phyloP scores from a whole-genome alignment of 139 green algal genomes.

The Chloropicon primus region DNA sequence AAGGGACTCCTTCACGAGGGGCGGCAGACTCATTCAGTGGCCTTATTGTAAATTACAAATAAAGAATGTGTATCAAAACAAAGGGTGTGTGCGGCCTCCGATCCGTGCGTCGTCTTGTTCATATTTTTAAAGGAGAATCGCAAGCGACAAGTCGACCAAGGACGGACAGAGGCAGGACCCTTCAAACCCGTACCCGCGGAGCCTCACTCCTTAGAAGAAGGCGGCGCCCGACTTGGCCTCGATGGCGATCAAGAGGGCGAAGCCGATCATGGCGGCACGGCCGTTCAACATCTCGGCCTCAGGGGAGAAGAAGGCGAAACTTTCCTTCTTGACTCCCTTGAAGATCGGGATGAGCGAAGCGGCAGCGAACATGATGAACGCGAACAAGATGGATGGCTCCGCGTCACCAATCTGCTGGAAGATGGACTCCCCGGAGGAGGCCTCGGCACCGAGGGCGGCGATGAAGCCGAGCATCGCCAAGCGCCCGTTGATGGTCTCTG shows the following conservation, averaged over 20 bases:
- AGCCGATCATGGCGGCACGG: neutral
- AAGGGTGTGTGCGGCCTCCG: neutral
- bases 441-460: slow-evolving; percentile 37
- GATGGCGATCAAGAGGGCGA: slow-evolving; percentile 1
- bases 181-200: neutral
- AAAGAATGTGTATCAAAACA: no score
- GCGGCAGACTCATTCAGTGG: no score
- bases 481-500: slow-evolving; percentile 43
- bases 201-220: neutral
- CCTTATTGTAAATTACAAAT: no score
- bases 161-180: neutral
- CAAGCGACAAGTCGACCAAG: neutral
- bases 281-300: neutral
- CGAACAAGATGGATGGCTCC: slow-evolving; percentile 14
- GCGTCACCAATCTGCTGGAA: slow-evolving; percentile 25
- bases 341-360: slow-evolving; percentile 34
- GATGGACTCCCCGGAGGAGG: slow-evolving; percentile 26
- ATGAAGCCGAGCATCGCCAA: slow-evolving; percentile 55
- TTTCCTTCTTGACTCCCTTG: slow-evolving; percentile 3
- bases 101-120: neutral
- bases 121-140: neutral
- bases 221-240: slow-evolving; percentile 2
- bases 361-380: slow-evolving; percentile 20
- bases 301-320: neutral
- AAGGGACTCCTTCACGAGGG: no score